Percentiles rank a stretch among this genome's conserved stretches.
These are phyloP conservation scores for Wickerhamomyces bovis DNA, from an alignment of 805 yeast genomes.

Conservation along the genomic window DNA sequence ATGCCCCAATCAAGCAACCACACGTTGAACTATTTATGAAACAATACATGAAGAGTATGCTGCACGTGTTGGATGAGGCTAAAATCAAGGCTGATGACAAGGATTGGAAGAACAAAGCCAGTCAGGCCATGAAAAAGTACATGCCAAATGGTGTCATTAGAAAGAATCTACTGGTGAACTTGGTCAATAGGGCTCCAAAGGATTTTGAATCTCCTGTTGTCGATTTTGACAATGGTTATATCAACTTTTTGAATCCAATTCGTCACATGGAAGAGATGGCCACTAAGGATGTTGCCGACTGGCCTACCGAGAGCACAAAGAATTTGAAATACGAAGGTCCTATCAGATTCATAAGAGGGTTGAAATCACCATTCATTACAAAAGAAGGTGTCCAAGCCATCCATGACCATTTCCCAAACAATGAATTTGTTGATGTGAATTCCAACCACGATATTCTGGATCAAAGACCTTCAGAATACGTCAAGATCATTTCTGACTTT, in stretches of 20 bases:
- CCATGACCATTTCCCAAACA: slow-evolving; percentile 23
- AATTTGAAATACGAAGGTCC: slow-evolving; percentile 17
- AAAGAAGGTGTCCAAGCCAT: slow-evolving; percentile 17
- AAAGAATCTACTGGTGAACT: slow-evolving; percentile 34
- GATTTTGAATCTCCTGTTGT: slow-evolving; percentile 23
- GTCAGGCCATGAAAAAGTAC: slow-evolving; percentile 85
- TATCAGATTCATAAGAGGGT: slow-evolving; percentile 21
- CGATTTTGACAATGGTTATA: slow-evolving; percentile 23
- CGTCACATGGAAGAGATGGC: slow-evolving; percentile 24
- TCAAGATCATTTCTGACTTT: slow-evolving; percentile 23
- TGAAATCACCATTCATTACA: slow-evolving; percentile 22
- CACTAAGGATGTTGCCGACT: slow-evolving; percentile 26
- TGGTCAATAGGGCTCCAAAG: slow-evolving; percentile 27
- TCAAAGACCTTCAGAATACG: slow-evolving; percentile 33
- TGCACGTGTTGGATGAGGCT: slow-evolving; percentile 78
- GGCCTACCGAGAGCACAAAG: slow-evolving; percentile 26
- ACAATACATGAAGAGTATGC: slow-evolving; percentile 37
- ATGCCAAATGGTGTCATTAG: slow-evolving; percentile 64
- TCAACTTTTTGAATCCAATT: slow-evolving; percentile 30
- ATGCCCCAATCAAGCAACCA: slow-evolving; percentile 36
- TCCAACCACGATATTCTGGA: slow-evolving; percentile 34
- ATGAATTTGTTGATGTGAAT: slow-evolving; percentile 19
- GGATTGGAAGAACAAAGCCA: slow-evolving; percentile 75
- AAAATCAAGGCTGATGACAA: slow-evolving; percentile 23
- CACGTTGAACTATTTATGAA: slow-evolving; percentile 31